phyloP scores from a whole-genome alignment of 768 basidiomycete species.

The Boletus rufocinnamomeus region DNA sequence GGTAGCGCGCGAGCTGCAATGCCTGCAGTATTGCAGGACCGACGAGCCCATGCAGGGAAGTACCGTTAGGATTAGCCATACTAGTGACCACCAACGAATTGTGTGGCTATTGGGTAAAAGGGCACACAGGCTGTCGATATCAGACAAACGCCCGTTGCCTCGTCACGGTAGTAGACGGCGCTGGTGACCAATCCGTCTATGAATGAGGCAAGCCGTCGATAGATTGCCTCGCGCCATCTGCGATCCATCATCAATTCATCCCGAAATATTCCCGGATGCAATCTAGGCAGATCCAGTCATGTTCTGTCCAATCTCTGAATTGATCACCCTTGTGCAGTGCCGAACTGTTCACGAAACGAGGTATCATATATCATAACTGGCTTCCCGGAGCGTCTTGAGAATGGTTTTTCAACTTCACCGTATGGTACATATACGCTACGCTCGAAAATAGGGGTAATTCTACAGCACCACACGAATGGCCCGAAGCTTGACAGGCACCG shows the following conservation, averaged over 20 bases:
- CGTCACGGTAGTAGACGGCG: too few relatives aligned
- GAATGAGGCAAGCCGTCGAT: too few relatives aligned
- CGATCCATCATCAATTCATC: too few relatives aligned
- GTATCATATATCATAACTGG: slow-evolving; percentile 3
- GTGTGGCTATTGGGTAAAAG: not conserved
- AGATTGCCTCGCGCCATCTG: too few relatives aligned
- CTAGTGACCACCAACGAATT: not conserved
- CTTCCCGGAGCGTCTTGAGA: slow-evolving; percentile 5
- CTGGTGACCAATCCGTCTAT: too few relatives aligned
- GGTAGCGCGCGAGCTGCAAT: slow-evolving; percentile 14
- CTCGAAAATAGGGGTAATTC: too few relatives aligned
- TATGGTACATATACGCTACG: too few relatives aligned
- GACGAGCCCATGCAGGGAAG: slow-evolving; percentile 7
- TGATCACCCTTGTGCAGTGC: slow-evolving; percentile 4
- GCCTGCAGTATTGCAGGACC: slow-evolving; percentile 11
- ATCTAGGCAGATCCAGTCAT: slow-evolving; percentile 8
- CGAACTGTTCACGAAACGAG: slow-evolving; percentile 12
- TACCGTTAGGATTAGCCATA: not conserved
- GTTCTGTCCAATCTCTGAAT: slow-evolving; percentile 8
- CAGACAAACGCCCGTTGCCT: not conserved
- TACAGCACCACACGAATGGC: too few relatives aligned
- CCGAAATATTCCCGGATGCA: slow-evolving; percentile 11
- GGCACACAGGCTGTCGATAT: not conserved
- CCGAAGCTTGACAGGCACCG: too few relatives aligned
- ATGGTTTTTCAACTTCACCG: too few relatives aligned